Evolutionary conservation across 2,329 filamentous ascomycete species (phyloP).

Genomic region (Talaromyces sp.): DNA sequence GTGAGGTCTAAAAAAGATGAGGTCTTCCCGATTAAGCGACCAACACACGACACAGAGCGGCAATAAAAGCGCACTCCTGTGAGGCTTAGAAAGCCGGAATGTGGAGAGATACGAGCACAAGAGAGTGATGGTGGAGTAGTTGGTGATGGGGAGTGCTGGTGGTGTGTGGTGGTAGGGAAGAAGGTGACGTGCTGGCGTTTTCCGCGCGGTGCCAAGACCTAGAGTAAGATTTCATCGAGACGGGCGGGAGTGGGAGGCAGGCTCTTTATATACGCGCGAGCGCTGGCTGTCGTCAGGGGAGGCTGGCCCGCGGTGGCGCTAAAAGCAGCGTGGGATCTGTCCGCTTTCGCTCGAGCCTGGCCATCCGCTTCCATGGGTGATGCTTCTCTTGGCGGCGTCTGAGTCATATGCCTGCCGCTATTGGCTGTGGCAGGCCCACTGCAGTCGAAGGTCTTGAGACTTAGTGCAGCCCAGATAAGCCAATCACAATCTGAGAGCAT

Average conservation of each 20-base stretch:
- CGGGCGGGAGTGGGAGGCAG: conserved; percentile 38
- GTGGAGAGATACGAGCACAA: conserved; percentile 22
- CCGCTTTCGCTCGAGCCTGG: conserved; percentile 7
- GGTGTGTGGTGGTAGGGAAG: conserved; percentile 27
- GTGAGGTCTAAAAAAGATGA: neutral
- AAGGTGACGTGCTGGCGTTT: conserved; percentile 32
- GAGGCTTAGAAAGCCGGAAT: conserved; percentile 5
- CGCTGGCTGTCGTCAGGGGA: conserved; percentile 38
- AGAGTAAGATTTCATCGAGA: conserved; percentile 33
- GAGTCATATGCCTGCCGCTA: neutral
- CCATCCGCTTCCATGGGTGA: conserved; percentile 25
- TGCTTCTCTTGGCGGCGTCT: conserved; percentile 19
- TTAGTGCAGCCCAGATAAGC: conserved; percentile 13
- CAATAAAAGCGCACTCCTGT: neutral
- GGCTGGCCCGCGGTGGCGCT: conserved; percentile 38
- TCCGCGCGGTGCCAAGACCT: conserved; percentile 44
- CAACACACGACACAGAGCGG: neutral
- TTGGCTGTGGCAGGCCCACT: neutral
- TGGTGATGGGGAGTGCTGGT: conserved; percentile 23
- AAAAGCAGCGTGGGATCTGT: conserved; percentile 35
- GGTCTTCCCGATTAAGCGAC: conserved; percentile 6
- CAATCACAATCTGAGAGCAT: conserved; percentile 26
- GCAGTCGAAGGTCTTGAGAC: neutral
- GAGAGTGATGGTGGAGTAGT: conserved; percentile 21
- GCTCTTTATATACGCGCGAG: conserved; percentile 43